Evolutionary conservation across 306 rosid species (phyloP), one percentile per base, ranked within the genome.

Genomic region (Rosa lucieae): DNA sequence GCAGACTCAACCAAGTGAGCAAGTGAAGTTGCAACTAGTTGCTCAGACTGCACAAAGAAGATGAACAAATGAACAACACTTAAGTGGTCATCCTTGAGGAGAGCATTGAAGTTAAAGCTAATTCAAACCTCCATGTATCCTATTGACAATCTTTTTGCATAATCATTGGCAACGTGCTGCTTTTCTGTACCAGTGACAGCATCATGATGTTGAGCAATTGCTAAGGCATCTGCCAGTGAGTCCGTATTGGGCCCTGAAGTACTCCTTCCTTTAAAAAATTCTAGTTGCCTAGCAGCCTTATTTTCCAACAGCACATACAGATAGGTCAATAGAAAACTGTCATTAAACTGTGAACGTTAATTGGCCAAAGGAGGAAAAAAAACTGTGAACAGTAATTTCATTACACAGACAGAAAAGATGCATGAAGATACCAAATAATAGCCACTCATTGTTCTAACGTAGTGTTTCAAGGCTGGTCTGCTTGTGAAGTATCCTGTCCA

Each of bases 401-500:
- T 23, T 35, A 43, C 9, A 75, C 3, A 8, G 23, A 48, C 47
- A 59, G 67, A 70, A 77, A 40, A 72, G 75, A 18, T 70, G 14
- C 39, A 79, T 79, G 51, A 75, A 39, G n/a, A 78, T 91, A 91
- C 99, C 97, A 95, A 86, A 87, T 91, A 93, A 85, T 93, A 95
- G 75, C 94, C 94, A 81, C 99, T 93, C 92, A 82, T 39, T 46
- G 77, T 69, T 90, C 99, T 90, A 69, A 95, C 93, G 77, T 90
- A 95, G 72, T 89, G 88, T 86, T 95, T 95, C 76, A 91, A 42
- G 44, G 93, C 89, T 67, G 99, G 97, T 82, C 99, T 93, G 82
- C 99, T 95, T 63, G 97, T 92, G 80, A 94, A 94, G 82, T 95
- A 95, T 62, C 99, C 99, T 10, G 99, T 95, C 99, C 99, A 95